These are phyloP conservation scores for Sistotremastrum suecicum DNA, from an alignment of 768 basidiomycete species.

Conservation along the genomic window DNA sequence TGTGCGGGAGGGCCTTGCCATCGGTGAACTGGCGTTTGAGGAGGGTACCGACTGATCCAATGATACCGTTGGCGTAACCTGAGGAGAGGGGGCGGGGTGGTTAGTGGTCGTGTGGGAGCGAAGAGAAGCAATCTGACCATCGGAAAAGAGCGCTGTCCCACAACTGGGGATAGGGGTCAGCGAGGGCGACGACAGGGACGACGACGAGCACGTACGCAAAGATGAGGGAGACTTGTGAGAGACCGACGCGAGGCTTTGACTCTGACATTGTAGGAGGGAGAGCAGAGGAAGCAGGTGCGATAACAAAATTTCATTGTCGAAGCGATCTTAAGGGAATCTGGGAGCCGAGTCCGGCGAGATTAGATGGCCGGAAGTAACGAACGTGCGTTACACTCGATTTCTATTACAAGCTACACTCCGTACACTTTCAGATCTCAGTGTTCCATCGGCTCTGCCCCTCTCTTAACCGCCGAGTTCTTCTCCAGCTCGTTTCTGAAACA, in stretches of 20 bases:
- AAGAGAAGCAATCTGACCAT: constrained; percentile 31
- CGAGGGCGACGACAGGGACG: neutral
- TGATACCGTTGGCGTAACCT: constrained; percentile 76
- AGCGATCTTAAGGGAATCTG: too few species aligned
- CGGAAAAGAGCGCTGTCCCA: constrained; percentile 79
- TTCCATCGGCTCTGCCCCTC: too few species aligned
- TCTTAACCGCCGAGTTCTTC: too few species aligned
- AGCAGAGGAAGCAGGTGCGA: too few species aligned
- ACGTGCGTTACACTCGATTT: too few species aligned
- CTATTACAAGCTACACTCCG: too few species aligned
- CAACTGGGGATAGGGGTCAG: constrained; percentile 30
- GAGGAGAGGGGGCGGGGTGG: neutral
- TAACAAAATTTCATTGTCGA: too few species aligned
- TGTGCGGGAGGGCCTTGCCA: constrained; percentile 30
- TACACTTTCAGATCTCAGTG: too few species aligned
- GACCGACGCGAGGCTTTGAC: constrained; percentile 1
- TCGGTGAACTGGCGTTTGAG: constrained; percentile 57
- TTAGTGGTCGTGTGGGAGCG: neutral
- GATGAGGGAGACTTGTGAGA: constrained; percentile 60
- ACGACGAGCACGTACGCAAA: constrained; percentile 47
- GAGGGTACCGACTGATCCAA: constrained; percentile 33
- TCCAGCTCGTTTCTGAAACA: too few species aligned
- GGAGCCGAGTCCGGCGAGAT: too few species aligned
- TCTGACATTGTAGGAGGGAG: too few species aligned
- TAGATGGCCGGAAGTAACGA: too few species aligned